These are phyloP conservation scores for Handroanthus guayacan DNA, from an alignment of 257 asterid species.

Conservation along the genomic window DNA sequence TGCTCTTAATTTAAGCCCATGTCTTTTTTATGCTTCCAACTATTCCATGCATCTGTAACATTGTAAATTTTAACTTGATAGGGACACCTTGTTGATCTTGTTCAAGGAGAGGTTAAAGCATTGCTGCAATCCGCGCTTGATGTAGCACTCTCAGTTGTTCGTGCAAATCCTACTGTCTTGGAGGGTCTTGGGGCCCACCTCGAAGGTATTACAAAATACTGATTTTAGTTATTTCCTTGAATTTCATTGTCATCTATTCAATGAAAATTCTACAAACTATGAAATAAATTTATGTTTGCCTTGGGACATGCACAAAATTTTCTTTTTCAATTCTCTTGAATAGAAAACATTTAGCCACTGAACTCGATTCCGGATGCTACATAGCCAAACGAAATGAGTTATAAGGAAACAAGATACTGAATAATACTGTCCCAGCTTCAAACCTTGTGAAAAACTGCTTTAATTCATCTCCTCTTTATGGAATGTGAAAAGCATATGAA, in stretches of 20 bases:
- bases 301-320: background rate
- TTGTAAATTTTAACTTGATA: slow-evolving; percentile 39
- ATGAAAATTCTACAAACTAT: background rate
- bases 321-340: slow-evolving; percentile 1
- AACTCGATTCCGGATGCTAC: background rate
- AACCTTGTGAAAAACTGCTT: background rate
- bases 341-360: slow-evolving; percentile 17
- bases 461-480: background rate
- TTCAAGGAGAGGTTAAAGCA: slow-evolving; percentile 84
- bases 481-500: slow-evolving; percentile 12
- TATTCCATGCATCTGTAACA: slow-evolving; percentile 30
- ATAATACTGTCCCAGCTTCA: background rate
- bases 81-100: slow-evolving; percentile 98
- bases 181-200: slow-evolving; percentile 94
- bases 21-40: slow-evolving; percentile 22
- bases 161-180: slow-evolving; percentile 85
- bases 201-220: slow-evolving; percentile 62
- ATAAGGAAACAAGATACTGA: background rate
- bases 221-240: slow-evolving; percentile 4
- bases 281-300: slow-evolving; percentile 3
- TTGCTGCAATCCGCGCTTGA: slow-evolving; percentile 94
- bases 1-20: background rate
- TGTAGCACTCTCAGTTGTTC: slow-evolving; percentile 88
- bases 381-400: background rate
- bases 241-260: background rate